phyloP scores from a whole-genome alignment of 345 rosid genomes.

The Turritis glabra region DNA sequence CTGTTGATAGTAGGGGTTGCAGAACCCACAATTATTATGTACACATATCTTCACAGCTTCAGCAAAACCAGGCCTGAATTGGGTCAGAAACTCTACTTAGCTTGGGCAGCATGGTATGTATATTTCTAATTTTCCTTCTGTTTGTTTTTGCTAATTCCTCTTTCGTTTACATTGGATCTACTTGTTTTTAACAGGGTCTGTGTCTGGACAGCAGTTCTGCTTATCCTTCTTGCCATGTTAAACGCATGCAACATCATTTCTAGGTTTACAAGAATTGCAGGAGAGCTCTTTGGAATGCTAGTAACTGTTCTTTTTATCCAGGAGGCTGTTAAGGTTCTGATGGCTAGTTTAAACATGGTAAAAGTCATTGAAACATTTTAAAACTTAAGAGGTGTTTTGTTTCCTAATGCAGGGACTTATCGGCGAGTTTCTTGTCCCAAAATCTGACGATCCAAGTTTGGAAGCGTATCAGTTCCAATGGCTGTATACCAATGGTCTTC shows the following conservation, averaged over 20 bases:
- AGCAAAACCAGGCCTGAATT: constrained; percentile 58
- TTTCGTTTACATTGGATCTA: not conserved
- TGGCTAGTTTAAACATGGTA: not conserved
- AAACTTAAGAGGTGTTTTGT: constrained; percentile 16
- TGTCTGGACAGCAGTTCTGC: constrained; percentile 78
- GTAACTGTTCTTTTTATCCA: constrained; percentile 81
- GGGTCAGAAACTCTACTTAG: constrained; percentile 69
- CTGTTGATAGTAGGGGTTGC: constrained; percentile 81
- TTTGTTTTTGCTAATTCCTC: constrained; percentile 13
- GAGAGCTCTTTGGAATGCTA: constrained; percentile 84
- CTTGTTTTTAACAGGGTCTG: constrained; percentile 64
- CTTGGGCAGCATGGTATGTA: constrained; percentile 85
- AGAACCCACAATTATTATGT: constrained; percentile 86
- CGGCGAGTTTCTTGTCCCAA: constrained; percentile 59
- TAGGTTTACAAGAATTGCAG: constrained; percentile 82
- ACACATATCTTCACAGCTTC: constrained; percentile 67
- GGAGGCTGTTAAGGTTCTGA: constrained; percentile 71
- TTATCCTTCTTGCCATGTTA: constrained; percentile 61
- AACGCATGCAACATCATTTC: constrained; percentile 65
- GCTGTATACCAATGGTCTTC: constrained; percentile 70
- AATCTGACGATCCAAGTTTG: constrained; percentile 44
- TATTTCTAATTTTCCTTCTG: not conserved
- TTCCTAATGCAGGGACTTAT: constrained; percentile 56
- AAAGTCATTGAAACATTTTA: not conserved
- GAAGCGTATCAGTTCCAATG: constrained; percentile 58